These are phyloP conservation scores for Botrytis sinoallii DNA, from an alignment of 2,329 filamentous ascomycete genomes.

Conservation along the genomic window DNA sequence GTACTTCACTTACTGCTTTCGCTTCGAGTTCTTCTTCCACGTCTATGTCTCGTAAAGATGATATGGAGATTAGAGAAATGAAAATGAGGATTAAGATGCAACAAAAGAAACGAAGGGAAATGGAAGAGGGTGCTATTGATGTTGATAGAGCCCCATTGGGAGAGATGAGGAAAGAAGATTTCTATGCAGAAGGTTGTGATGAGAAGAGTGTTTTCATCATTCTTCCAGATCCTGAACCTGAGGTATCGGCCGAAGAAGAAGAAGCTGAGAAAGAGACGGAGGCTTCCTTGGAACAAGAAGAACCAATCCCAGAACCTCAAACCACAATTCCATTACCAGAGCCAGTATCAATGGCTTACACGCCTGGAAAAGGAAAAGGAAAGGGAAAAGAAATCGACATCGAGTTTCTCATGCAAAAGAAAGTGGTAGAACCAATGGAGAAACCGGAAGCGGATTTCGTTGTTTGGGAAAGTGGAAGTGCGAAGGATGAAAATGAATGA, in stretches of 20 bases:
- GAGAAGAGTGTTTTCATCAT: conserved; percentile 60
- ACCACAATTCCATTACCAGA: neutral
- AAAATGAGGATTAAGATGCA: conserved; percentile 35
- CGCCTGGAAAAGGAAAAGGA: neutral
- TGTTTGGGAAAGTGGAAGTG: conserved; percentile 68
- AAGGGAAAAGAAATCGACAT: conserved; percentile 35
- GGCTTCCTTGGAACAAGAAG: conserved; percentile 13
- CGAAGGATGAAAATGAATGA: conserved; percentile 48
- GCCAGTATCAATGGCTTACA: neutral
- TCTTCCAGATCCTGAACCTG: conserved; percentile 47
- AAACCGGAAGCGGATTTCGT: conserved; percentile 61
- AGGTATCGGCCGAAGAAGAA: conserved; percentile 31
- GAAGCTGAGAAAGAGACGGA: conserved; percentile 34
- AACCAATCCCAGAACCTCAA: neutral
- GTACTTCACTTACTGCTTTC: conserved; percentile 27
- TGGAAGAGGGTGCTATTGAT: conserved; percentile 57
- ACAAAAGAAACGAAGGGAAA: conserved; percentile 38
- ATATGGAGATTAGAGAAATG: conserved; percentile 32
- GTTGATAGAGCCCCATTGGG: conserved; percentile 63
- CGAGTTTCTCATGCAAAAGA: conserved; percentile 41
- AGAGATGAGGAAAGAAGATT: conserved; percentile 65
- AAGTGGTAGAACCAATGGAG: conserved; percentile 53
- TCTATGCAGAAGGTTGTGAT: conserved; percentile 64
- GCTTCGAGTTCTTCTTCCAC: conserved; percentile 20
- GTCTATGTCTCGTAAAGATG: conserved; percentile 25